Evolutionary conservation across 306 rosid species (phyloP).

Genomic region (Cucumis melo): DNA sequence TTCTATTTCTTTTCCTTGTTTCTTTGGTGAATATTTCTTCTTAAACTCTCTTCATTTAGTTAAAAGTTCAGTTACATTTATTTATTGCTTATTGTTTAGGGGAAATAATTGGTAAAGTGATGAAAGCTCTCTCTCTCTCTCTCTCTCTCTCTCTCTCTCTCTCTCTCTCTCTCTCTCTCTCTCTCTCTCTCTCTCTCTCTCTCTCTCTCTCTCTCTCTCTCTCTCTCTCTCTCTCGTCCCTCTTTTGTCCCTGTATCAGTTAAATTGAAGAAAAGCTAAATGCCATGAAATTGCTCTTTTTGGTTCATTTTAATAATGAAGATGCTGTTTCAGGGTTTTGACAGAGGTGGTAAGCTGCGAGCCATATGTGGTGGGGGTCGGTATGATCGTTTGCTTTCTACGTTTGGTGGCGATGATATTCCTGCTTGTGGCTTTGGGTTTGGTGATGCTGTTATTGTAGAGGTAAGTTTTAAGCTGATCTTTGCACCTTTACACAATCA

Average conservation of each 20-base stretch:
- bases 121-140: not conserved
- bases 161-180: not conserved
- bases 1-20: not conserved
- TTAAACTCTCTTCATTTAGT: not conserved
- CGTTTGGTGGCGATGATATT: conserved; percentile 80
- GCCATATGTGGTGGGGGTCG: conserved; percentile 98
- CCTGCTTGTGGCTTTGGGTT: conserved; percentile 97
- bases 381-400: conserved; percentile 80
- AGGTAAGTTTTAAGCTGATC: conserved; percentile 40
- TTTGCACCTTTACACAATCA: not conserved
- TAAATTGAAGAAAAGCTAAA: not conserved
- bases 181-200: not conserved
- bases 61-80: not conserved
- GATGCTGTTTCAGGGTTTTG: conserved; percentile 59
- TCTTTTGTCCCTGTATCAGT: not conserved
- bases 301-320: conserved; percentile 1
- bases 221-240: not conserved
- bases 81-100: not conserved
- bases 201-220: not conserved
- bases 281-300: not conserved
- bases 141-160: not conserved
- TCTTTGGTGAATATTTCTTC: not conserved
- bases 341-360: conserved; percentile 84
- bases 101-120: not conserved
- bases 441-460: conserved; percentile 95